Conservation (phyloP, 2,329 filamentous ascomycete genomes). For the Colletotrichum sp. region DNA sequence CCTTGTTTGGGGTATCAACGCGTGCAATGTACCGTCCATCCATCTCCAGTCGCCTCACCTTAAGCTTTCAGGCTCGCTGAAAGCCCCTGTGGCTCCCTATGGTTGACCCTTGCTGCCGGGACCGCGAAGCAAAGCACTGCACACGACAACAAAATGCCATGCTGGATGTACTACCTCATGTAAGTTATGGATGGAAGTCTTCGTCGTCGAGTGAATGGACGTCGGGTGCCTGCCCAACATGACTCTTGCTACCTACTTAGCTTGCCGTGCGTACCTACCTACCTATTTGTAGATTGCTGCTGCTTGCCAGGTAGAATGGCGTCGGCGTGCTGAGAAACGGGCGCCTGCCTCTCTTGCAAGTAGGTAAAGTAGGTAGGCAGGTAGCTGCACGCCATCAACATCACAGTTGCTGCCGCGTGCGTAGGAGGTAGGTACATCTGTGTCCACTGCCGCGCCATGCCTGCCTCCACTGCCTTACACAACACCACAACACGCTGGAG, state of each 20-base stretch:
- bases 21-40: neutral
- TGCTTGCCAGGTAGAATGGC: neutral
- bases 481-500: neutral
- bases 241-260: neutral
- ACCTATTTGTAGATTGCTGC: neutral
- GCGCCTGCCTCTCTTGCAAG: neutral
- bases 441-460: neutral
- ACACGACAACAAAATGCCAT: neutral
- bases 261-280: neutral
- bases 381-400: neutral
- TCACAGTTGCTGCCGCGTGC: neutral
- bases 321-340: neutral
- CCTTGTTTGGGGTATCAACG: neutral
- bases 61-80: constrained; percentile 9
- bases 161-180: neutral
- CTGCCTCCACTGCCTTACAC: neutral
- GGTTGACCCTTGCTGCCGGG: constrained; percentile 1
- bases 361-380: neutral
- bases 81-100: constrained; percentile 8
- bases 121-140: neutral
- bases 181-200: neutral
- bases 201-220: neutral
- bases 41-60: neutral
- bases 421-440: neutral
- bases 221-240: neutral